Percentiles rank a stretch among this genome's conserved stretches.
Evolutionary conservation across 305 asterid species (phyloP).

Genomic region (Solanum hybrid): DNA sequence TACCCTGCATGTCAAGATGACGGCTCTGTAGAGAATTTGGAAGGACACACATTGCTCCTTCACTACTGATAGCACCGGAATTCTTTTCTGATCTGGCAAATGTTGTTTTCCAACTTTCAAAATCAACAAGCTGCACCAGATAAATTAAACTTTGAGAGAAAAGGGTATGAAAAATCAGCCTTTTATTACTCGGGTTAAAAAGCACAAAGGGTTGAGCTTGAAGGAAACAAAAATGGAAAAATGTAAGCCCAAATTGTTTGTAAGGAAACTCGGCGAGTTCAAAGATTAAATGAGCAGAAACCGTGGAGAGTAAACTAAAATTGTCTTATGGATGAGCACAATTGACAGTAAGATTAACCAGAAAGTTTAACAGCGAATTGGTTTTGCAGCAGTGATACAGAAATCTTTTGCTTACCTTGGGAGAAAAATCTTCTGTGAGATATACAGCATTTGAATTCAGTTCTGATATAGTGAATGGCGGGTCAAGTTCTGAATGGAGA

Average conservation of each 20-base stretch:
- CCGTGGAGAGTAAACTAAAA: not conserved
- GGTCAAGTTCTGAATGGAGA: constrained; percentile 78
- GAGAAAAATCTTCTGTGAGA: constrained; percentile 93
- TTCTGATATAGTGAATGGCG: constrained; percentile 82
- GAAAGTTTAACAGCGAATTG: not conserved
- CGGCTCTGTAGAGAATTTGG: constrained; percentile 70
- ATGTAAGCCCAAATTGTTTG: not conserved
- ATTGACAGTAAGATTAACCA: not conserved
- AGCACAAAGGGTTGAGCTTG: not conserved
- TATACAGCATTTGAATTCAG: constrained; percentile 73
- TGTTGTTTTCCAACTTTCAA: constrained; percentile 87
- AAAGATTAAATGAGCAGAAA: not conserved
- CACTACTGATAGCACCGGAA: constrained; percentile 56
- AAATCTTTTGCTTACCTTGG: constrained; percentile 44
- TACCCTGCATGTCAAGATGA: constrained; percentile 66
- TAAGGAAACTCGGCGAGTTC: not conserved
- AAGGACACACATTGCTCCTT: constrained; percentile 66
- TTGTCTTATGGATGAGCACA: not conserved
- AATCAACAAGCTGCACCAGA: constrained; percentile 71
- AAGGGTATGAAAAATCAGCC: not conserved
- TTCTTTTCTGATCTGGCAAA: constrained; percentile 78
- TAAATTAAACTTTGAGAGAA: not conserved
- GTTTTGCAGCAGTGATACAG: not conserved
- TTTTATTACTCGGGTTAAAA: not conserved
- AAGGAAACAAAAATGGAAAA: not conserved